Base-by-base conservation (phyloP, 1,139 yeast species). In the Suhomyces atakaporum region DNA sequence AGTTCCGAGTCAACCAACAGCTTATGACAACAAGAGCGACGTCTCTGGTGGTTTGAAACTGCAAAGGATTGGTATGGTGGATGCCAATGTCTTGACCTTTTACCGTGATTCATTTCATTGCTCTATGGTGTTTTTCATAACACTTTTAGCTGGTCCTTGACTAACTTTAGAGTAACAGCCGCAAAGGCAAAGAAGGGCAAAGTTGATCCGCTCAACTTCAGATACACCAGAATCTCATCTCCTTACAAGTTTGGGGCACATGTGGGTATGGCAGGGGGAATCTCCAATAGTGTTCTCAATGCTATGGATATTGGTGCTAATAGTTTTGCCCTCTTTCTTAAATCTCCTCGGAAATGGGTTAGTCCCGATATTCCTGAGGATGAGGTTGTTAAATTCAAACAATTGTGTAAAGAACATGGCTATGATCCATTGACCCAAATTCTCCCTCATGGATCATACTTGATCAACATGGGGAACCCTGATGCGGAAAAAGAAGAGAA, bases 381-480 rank as follows among this genome's bases (percentile, higher is more conserved):
- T n/a, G 96, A 86, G 51, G 79, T 83, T 8, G 59, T 58, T 3
- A 75, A 78, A 46, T 92, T 90, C 62, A 74, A 75, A 44, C 66
- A 67, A 3, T 65, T 79, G 14, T 87, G 96, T 56, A 64, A 70
- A 35, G 62, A 76, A 38, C 71, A 74, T 52, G 77, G 81, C 1
- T 90, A 82, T 58, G 76, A 89, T 54, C 81, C 96, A 1, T 55
- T 75, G 35, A 83, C 81, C 4, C 95, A 89, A 51, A 73, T 89
- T 31, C 69, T 92, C 35, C 98, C 98, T 0, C 99, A 92, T 59
- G 97, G 97, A 0, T 87, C 95, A 16, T 92, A 90, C 57, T 81
- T 92, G 51, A 89, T 92, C 53, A 92, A 92, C 54, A 63, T 92
- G 45, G 97, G 95, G 12, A 89, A 88, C 47, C 97, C 97, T 0